A percentile compares a stretch with the other conserved stretches of the same genome.
Evolutionary conservation across 208 protist genomes (phyloP).

Genomic region (Wallacemonas rigidus): DNA sequence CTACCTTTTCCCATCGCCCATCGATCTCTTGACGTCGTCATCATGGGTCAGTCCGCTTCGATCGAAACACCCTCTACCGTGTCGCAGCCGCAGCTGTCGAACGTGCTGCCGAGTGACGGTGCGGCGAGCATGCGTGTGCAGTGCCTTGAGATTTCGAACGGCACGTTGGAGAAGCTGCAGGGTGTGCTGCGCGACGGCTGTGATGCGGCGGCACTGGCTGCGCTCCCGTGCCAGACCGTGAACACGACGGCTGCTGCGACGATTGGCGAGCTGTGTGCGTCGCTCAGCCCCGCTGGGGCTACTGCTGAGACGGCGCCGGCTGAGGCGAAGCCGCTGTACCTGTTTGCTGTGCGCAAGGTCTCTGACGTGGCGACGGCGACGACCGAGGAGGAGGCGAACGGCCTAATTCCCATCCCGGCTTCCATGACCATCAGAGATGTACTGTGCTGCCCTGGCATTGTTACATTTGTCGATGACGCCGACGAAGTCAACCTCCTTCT

Average conservation of each 20-base stretch:
- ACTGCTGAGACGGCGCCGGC: not conserved
- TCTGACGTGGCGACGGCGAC: conserved; percentile 8
- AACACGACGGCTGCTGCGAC: conserved; percentile 2
- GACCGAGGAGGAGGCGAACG: conserved; percentile 16
- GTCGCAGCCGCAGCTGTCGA: conserved; percentile 12
- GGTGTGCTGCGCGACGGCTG: conserved; percentile 10
- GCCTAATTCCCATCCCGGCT: not conserved
- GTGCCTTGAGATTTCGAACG: conserved; percentile 8
- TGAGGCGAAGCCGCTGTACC: conserved; percentile 13
- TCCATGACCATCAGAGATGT: conserved; percentile 6
- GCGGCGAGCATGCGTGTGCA: conserved; percentile 6
- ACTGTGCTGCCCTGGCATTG: not conserved
- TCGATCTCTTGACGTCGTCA: too few relatives aligned
- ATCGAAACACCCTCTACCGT: conserved; percentile 6
- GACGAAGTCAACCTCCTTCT: not conserved
- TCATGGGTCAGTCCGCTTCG: conserved; percentile 9
- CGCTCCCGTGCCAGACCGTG: conserved; percentile 2
- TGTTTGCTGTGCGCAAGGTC: conserved; percentile 14
- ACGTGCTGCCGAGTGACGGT: conserved; percentile 5
- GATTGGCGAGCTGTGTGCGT: not conserved
- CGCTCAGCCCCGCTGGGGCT: not conserved
- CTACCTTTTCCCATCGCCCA: too few relatives aligned
- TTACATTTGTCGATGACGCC: not conserved
- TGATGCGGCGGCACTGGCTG: conserved; percentile 3
- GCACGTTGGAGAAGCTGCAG: conserved; percentile 15